Base-by-base conservation (phyloP, 2,329 filamentous ascomycete species). In the Thelonectria discophora region DNA sequence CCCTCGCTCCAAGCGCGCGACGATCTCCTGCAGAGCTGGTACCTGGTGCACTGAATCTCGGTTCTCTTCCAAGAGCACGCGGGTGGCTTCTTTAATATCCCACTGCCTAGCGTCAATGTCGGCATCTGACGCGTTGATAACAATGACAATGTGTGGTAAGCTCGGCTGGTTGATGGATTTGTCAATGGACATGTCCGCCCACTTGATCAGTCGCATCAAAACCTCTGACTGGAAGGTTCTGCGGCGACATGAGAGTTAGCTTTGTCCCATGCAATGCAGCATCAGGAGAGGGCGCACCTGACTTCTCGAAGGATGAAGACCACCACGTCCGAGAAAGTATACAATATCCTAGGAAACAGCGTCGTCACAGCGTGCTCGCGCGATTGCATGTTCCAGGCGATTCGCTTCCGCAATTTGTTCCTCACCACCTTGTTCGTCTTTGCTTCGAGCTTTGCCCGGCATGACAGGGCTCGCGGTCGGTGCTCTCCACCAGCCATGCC, bases 271-370 rank as follows among this genome's bases (percentile, higher is more conserved):
- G 13, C 2, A 3, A 34, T 20, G 2, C 11, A 13, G 13, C 1
- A 45, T 11, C 8, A 5, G 17, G 1, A 5, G 10, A 8, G 12
- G 21, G 3, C 42, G 34, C 45, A 58, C 57, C 51, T 60, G 27
- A 45, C 51, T 9, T 60, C 51, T 15, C 53, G 52, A 9, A 63
- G 27, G 3, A 63, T 57, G 40, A 63, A 63, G 0, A 63, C 61
- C 17, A 63, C 57, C 2, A 63, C 61, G 27, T 63, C 61, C 1
- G 61, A 63, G 20, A 63, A 63, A 6, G 57, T 63, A 17, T 63
- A 63, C 5, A 63, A 32, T 4, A 63, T 56, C 11, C 52, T 57
- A 3, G 61, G 61, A 45, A 60, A 63, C 5, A 63, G 48, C 9
- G 45, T 60, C 15, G 27, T 58, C 8, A 63, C 57, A 15, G 56